Evolutionary conservation across 2,329 filamentous ascomycete species (phyloP).

Genomic region (Aspergillus thermomutatus): DNA sequence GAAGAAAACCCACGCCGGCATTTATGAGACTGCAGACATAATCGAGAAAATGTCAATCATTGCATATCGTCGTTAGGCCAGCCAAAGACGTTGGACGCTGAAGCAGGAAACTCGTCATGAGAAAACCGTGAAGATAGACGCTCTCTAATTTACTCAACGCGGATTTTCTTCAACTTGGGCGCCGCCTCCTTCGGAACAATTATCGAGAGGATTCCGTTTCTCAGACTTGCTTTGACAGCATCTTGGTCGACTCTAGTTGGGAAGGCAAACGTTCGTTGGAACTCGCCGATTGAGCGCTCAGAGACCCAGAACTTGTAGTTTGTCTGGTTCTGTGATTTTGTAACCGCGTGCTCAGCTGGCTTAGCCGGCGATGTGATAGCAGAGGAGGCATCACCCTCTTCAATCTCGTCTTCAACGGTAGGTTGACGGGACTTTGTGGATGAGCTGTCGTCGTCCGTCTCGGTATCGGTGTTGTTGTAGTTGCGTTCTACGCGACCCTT

Average conservation of each 20-base stretch:
- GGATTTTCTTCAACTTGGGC: conserved; percentile 50
- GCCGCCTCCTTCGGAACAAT: conserved; percentile 54
- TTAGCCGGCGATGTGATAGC: conserved; percentile 6
- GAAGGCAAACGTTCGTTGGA: conserved; percentile 57
- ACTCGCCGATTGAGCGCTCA: conserved; percentile 56
- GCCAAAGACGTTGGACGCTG: not conserved
- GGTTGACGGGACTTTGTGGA: conserved; percentile 39
- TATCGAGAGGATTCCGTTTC: conserved; percentile 56
- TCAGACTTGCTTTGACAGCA: conserved; percentile 55
- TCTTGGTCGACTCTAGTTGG: conserved; percentile 56
- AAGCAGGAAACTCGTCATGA: not conserved
- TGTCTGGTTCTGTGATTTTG: conserved; percentile 13
- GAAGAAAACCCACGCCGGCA: not conserved
- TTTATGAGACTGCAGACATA: not conserved
- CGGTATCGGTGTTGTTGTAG: conserved; percentile 21
- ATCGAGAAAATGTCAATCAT: not conserved
- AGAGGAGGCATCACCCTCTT: conserved; percentile 18
- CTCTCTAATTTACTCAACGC: conserved; percentile 42
- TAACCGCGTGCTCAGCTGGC: conserved; percentile 22
- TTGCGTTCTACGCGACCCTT: conserved; percentile 39
- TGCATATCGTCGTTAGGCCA: not conserved
- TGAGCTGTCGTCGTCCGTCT: conserved; percentile 17
- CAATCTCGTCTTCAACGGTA: conserved; percentile 54
- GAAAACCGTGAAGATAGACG: not conserved
- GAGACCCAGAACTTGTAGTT: conserved; percentile 53